Conservation (phyloP, 2,329 filamentous ascomycete genomes). For the Penicillium sp. region DNA sequence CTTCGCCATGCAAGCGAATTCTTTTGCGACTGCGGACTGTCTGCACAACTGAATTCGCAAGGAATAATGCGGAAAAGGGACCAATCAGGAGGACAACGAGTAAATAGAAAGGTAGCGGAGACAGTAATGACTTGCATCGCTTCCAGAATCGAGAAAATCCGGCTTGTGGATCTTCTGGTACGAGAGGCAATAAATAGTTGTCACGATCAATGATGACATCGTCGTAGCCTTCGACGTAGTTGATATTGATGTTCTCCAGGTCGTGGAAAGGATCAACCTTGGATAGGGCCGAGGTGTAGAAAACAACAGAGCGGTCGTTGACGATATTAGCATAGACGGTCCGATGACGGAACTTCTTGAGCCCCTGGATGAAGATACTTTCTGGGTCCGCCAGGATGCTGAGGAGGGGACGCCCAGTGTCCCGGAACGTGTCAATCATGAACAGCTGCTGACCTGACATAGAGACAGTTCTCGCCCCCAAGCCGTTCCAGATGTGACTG, state of each 20-base stretch:
- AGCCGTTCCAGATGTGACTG: conserved; percentile 70
- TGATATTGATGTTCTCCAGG: conserved; percentile 61
- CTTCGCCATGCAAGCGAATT: conserved; percentile 69
- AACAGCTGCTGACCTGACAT: conserved; percentile 84
- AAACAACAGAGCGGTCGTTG: conserved; percentile 76
- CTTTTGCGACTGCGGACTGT: conserved; percentile 68
- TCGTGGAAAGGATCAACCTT: conserved; percentile 72
- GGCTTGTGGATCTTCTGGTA: conserved; percentile 14
- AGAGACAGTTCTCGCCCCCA: conserved; percentile 75
- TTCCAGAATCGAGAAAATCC: conserved; percentile 33
- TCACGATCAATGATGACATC: conserved; percentile 65
- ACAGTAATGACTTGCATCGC: conserved; percentile 39
- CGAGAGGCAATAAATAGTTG: conserved; percentile 28
- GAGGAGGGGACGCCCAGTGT: conserved; percentile 74
- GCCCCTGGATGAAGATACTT: conserved; percentile 77
- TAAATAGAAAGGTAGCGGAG: conserved; percentile 58
- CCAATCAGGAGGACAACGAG: conserved; percentile 67
- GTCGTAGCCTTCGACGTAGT: conserved; percentile 68
- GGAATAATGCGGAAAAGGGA: conserved; percentile 63
- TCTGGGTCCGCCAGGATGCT: conserved; percentile 74
- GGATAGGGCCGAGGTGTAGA: conserved; percentile 76
- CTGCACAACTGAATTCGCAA: conserved; percentile 72
- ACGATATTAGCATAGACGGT: conserved; percentile 79
- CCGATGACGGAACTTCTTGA: conserved; percentile 69
- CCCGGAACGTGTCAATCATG: conserved; percentile 75